Evolutionary conservation across 352 stramenopile species (phyloP).

Genomic region (Pythium volutum): DNA sequence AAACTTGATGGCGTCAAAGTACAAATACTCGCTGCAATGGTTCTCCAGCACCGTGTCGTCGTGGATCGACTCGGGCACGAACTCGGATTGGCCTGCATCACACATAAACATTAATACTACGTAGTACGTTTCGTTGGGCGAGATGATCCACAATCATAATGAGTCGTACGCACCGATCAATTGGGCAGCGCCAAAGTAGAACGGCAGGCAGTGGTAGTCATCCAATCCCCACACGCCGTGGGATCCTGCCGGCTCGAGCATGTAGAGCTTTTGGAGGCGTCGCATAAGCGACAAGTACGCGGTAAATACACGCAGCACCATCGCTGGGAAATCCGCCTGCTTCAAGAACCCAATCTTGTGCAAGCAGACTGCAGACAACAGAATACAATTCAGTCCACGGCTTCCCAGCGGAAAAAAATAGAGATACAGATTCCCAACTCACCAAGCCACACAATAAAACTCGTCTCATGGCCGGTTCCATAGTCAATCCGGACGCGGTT

Average conservation of each 20-base stretch:
- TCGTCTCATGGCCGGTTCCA: constrained; percentile 98
- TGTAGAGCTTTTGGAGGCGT: constrained; percentile 95
- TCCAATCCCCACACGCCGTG: constrained; percentile 99
- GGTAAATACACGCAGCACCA: constrained; percentile 90
- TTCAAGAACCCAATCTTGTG: constrained; percentile 91
- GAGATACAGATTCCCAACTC: background rate
- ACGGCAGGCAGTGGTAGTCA: constrained; percentile 98
- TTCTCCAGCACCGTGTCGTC: constrained; percentile 66
- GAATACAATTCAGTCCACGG: constrained; percentile 10
- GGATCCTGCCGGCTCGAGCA: constrained; percentile 97
- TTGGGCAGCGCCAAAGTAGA: constrained; percentile 97
- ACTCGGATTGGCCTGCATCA: constrained; percentile 50
- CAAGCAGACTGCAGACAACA: constrained; percentile 51
- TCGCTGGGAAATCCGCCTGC: constrained; percentile 72
- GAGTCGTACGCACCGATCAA: constrained; percentile 56
- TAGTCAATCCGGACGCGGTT: constrained; percentile 98
- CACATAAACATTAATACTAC: no score
- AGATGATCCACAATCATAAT: no score
- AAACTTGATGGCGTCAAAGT: constrained; percentile 92
- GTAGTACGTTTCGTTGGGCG: no score
- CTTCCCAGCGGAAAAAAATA: background rate
- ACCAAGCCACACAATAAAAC: constrained; percentile 95
- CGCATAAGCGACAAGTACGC: constrained; percentile 94
- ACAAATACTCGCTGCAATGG: constrained; percentile 84
- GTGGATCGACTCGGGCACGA: constrained; percentile 72